phyloP scores from a whole-genome alignment of 768 basidiomycete genomes.

The Auriscalpium orientale region DNA sequence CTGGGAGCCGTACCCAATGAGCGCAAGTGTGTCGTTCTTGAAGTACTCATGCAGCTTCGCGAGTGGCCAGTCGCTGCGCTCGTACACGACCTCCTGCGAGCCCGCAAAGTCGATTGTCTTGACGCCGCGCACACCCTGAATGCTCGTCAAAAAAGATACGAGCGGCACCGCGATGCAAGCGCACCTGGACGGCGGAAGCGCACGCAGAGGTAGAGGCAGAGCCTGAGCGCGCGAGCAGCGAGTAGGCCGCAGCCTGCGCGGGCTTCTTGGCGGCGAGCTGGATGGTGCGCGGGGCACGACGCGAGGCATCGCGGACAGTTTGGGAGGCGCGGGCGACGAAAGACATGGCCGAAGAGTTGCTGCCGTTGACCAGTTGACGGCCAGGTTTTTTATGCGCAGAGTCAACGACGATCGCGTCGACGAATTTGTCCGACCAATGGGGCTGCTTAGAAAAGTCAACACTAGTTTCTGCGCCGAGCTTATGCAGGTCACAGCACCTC shows the following conservation, averaged over 20 bases:
- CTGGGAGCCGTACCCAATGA: conserved; percentile 98
- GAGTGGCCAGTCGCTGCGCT: conserved; percentile 95
- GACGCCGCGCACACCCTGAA: conserved; percentile 63
- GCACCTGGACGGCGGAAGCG: conserved; percentile 12
- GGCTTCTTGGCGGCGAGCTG: conserved; percentile 30
- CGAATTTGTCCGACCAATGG: too few relatives aligned
- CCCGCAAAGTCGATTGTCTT: conserved; percentile 98
- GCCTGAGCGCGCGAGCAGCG: conserved; percentile 45
- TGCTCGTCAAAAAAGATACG: background rate
- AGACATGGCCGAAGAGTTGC: conserved; percentile 35
- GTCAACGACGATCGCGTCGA: background rate
- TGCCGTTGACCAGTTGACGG: background rate
- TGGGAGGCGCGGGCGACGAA: conserved; percentile 59
- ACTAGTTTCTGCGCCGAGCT: too few relatives aligned
- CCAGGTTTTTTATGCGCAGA: background rate
- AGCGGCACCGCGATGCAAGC: background rate
- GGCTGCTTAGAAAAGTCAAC: too few relatives aligned
- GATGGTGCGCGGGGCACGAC: conserved; percentile 52
- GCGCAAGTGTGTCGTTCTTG: conserved; percentile 97
- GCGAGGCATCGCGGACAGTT: conserved; percentile 56
- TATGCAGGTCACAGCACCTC: too few relatives aligned
- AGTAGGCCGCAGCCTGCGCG: conserved; percentile 55
- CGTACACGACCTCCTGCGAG: conserved; percentile 87
- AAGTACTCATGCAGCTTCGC: conserved; percentile 99
- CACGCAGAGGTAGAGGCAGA: conserved; percentile 13